A percentile compares a stretch with the other conserved stretches of the same genome.
Conservation (phyloP, 176 grass and related monocot species). For the Cocos nucifera region DNA sequence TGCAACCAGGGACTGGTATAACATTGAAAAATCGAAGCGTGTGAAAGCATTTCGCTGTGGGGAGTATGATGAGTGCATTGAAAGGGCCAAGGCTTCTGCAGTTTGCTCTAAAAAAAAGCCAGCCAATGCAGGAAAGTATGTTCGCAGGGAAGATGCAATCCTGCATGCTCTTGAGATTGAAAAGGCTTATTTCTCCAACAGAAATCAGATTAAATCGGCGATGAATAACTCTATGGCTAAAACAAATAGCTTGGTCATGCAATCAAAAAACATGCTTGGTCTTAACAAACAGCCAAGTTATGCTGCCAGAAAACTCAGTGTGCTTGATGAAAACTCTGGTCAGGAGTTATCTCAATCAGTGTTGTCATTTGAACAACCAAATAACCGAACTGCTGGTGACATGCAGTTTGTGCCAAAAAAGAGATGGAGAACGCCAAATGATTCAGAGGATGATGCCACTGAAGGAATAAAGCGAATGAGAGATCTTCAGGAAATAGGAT, state of each 20-base stretch:
- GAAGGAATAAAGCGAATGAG: constrained; percentile 78
- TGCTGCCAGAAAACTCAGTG: constrained; percentile 26
- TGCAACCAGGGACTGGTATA: constrained; percentile 88
- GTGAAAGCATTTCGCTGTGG: constrained; percentile 91
- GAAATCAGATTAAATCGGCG: constrained; percentile 27
- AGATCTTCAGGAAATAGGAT: constrained; percentile 83
- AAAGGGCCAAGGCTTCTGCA: constrained; percentile 49
- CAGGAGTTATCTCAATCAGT: constrained; percentile 42
- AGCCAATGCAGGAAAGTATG: constrained; percentile 77
- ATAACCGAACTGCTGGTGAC: constrained; percentile 23
- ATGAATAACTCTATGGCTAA: neutral
- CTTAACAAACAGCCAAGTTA: constrained; percentile 38
- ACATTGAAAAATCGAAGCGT: constrained; percentile 83
- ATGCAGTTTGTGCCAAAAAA: constrained; percentile 29
- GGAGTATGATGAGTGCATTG: constrained; percentile 92
- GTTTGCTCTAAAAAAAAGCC: constrained; percentile 38
- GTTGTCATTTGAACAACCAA: constrained; percentile 34
- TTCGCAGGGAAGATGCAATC: constrained; percentile 96
- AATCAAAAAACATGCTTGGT: constrained; percentile 51
- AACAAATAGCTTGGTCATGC: constrained; percentile 28
- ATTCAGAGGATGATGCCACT: constrained; percentile 47
- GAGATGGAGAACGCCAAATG: constrained; percentile 51
- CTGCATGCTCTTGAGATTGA: constrained; percentile 96
- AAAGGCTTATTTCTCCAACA: constrained; percentile 41
- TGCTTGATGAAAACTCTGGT: constrained; percentile 35